Conservation (phyloP, 108 stramenopile genomes). For the Conticribra weissflogii region DNA sequence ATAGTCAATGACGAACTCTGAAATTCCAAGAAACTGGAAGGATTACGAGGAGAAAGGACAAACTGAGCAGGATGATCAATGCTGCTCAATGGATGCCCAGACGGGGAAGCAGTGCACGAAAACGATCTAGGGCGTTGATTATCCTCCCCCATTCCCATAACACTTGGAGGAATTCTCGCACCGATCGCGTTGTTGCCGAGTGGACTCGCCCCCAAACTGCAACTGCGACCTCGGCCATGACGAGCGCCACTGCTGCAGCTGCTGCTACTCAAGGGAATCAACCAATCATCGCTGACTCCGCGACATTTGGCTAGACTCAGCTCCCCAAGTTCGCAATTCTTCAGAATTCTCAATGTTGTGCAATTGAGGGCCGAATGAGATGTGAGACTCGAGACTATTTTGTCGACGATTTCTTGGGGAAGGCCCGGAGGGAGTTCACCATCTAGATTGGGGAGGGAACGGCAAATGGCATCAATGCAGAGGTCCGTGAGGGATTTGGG, state of each 20-base stretch:
- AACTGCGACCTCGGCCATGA: no score
- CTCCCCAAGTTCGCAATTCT: constrained; percentile 66
- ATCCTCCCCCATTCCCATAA: neutral
- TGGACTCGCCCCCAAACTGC: no score
- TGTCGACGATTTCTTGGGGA: constrained; percentile 83
- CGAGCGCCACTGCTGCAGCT: constrained; percentile 24
- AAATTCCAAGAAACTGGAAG: constrained; percentile 4
- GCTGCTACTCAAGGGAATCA: constrained; percentile 29
- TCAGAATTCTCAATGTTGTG: constrained; percentile 65
- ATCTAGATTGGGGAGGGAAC: constrained; percentile 64
- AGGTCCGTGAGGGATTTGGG: constrained; percentile 77
- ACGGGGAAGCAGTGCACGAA: neutral
- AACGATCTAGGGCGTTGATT: no score
- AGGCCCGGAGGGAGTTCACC: constrained; percentile 75
- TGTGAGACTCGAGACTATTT: constrained; percentile 61
- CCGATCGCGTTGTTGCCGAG: no score
- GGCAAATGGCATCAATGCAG: constrained; percentile 71
- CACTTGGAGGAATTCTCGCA: no score
- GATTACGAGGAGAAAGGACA: constrained; percentile 1
- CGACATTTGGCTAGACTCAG: constrained; percentile 70
- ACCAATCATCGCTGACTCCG: constrained; percentile 85
- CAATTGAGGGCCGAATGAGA: constrained; percentile 76
- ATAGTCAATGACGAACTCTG: constrained; percentile 8
- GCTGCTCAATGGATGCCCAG: constrained; percentile 27
- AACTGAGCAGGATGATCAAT: constrained; percentile 20